phyloP scores from a whole-genome alignment of 495 filamentous ascomycete species.

The Aspergillus heteromorphus region DNA sequence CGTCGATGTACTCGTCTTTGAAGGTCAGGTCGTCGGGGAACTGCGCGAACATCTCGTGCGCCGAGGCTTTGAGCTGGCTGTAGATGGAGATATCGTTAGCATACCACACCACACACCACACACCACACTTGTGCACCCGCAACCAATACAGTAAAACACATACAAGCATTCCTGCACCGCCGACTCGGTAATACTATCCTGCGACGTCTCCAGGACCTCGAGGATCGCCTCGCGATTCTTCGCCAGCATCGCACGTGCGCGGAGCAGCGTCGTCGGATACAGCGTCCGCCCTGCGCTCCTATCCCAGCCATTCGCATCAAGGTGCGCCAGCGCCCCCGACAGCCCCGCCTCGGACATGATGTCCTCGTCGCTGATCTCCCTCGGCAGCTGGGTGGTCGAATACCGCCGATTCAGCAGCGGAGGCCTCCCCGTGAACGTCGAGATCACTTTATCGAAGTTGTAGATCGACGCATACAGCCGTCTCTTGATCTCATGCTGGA shows the following conservation, averaged over 20 bases:
- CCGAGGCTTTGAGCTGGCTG: conserved; percentile 1
- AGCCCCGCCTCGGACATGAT: background rate
- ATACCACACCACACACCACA: too few relatives aligned
- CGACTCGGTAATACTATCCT: background rate
- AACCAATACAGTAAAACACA: background rate
- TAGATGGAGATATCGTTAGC: too few relatives aligned
- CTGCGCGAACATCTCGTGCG: background rate
- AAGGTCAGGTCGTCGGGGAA: conserved; percentile 3
- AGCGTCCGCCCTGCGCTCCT: background rate
- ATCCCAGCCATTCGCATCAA: conserved; percentile 2
- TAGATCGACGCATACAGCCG: conserved; percentile 1
- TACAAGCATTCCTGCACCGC: background rate
- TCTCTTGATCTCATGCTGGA: conserved; percentile 3
- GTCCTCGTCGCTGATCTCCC: conserved; percentile 3
- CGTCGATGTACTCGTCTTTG: background rate
- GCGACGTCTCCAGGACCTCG: background rate
- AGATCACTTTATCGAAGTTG: conserved; percentile 2
- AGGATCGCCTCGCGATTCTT: conserved; percentile 3
- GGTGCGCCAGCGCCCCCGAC: background rate
- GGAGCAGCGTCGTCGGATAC: background rate
- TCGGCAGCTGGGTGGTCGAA: conserved; percentile 1
- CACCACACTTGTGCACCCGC: background rate
- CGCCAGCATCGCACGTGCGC: conserved; percentile 4
- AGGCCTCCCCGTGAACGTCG: conserved; percentile 2
- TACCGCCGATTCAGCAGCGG: conserved; percentile 1